Evolutionary conservation across 176 grass and related monocot species (phyloP).

Genomic region (Microstegium vimineum): DNA sequence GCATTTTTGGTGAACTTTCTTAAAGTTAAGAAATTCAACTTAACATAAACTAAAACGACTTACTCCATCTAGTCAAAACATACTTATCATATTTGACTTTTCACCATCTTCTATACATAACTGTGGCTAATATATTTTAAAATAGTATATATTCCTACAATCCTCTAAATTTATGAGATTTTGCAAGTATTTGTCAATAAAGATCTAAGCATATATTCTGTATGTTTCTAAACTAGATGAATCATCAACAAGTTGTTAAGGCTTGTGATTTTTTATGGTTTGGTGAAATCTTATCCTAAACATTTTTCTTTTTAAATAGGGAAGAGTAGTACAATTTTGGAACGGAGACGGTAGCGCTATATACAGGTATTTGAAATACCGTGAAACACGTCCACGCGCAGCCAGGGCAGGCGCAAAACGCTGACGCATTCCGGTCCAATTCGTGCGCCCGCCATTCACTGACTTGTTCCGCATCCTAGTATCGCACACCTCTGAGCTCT

Average conservation of each 20-base stretch:
- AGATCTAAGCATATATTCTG: not conserved
- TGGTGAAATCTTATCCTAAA: not conserved
- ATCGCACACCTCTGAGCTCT: too few species aligned
- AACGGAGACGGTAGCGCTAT: not conserved
- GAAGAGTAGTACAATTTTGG: not conserved
- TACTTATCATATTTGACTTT: not conserved
- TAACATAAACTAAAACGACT: not conserved
- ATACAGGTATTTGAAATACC: not conserved
- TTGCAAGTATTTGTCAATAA: not conserved
- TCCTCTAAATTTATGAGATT: not conserved
- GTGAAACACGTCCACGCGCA: conserved; percentile 21
- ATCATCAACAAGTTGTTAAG: not conserved
- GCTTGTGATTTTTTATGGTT: not conserved
- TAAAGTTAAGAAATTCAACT: not conserved
- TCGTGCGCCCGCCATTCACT: conserved; percentile 25
- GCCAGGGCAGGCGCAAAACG: conserved; percentile 11
- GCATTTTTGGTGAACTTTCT: not conserved
- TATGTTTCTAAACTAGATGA: not conserved
- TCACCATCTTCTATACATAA: not conserved
- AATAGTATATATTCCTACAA: not conserved
- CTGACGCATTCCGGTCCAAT: conserved; percentile 44
- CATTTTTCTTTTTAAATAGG: not conserved
- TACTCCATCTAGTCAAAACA: not conserved
- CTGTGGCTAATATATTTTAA: not conserved
- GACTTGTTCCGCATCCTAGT: not conserved